These are phyloP conservation scores for Salvia splendens DNA, from an alignment of 257 asterid species.

Conservation along the genomic window DNA sequence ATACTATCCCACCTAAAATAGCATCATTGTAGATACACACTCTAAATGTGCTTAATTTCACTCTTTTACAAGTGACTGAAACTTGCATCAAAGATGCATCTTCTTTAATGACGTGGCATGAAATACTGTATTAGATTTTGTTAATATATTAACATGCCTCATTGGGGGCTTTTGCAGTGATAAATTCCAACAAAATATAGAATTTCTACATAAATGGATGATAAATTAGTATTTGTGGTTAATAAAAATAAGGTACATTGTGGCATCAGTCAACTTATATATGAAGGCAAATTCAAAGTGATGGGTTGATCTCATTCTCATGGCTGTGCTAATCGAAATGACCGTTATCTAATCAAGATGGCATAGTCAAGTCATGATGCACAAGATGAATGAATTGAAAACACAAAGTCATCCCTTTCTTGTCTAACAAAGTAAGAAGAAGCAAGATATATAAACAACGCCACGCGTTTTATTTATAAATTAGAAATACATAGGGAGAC, in stretches of 20 bases:
- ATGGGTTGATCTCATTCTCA: constrained; percentile 27
- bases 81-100: constrained; percentile 4
- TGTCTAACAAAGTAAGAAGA: not conserved
- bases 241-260: not conserved
- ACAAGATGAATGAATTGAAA: too few species aligned
- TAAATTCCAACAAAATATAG: constrained; percentile 4
- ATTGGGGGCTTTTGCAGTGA: not conserved
- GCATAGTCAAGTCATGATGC: constrained; percentile 28
- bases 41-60: constrained; percentile 25
- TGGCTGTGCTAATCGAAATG: constrained; percentile 29
- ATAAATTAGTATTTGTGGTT: not conserved
- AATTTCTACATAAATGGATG: not conserved
- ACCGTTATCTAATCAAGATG: too few species aligned
- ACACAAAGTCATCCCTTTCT: constrained; percentile 16
- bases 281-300: constrained; percentile 4
- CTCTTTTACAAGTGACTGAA: not conserved
- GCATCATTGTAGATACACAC: constrained; percentile 27
- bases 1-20: constrained; percentile 22
- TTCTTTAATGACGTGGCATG: too few species aligned
- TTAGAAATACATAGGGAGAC: not conserved
- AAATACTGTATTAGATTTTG: too few species aligned
- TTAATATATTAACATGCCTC: constrained; percentile 2
- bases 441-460: not conserved
- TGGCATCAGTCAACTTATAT: constrained; percentile 26
- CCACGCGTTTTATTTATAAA: not conserved